Evolutionary conservation across 352 stramenopile genomes (phyloP), one percentile per base, ranked within the genome.

Genomic region (Pythium volutum): DNA sequence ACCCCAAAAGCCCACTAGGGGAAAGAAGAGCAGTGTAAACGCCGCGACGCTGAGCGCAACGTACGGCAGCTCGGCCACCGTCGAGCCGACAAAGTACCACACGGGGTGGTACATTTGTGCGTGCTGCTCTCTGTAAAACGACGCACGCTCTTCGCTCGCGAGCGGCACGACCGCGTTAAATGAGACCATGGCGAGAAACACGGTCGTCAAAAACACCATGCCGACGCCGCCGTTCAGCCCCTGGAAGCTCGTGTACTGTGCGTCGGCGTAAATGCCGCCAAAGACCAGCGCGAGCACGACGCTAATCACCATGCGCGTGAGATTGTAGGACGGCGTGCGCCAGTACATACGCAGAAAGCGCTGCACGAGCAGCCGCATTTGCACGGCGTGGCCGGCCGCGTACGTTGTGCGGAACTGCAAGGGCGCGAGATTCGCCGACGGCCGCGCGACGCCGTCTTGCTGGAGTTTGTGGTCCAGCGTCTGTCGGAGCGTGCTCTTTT

Each of bases 101-200:
- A 59, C 61, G n/a, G 77, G 54, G 43, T 76, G 69, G 60, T 97
- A 97, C 67, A 92, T 96, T 46, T 82, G 57, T 11, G 79, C 75
- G 16, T 79, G 75, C 27, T 88, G 83, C 67, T 97, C 87, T 9
- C 86, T 66, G 73, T 97, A 97, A 52, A 91, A 98, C 26, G 88
- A 31, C 10, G 47, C 33, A 22, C 92, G 79, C 53, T 98, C 87
- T 43, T 82, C 73, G 53, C 84, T 73, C 45, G 94, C 75, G 12
- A 96, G 68, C 14, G 84, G 75, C 3, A 97, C 46, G 14, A 88
- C 74, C 4, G 66, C 84, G 46, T 89, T 73, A 49, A 96, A 76
- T 29, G 74, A 78, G 12, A 91, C 83, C 43, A 96, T 72, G 39
- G 75, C 70, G 23, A 91, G 79, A 55, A 97, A 97, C 53, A 88